Base-by-base conservation (phyloP, 306 rosid genomes). In the Carpinus viminea region DNA sequence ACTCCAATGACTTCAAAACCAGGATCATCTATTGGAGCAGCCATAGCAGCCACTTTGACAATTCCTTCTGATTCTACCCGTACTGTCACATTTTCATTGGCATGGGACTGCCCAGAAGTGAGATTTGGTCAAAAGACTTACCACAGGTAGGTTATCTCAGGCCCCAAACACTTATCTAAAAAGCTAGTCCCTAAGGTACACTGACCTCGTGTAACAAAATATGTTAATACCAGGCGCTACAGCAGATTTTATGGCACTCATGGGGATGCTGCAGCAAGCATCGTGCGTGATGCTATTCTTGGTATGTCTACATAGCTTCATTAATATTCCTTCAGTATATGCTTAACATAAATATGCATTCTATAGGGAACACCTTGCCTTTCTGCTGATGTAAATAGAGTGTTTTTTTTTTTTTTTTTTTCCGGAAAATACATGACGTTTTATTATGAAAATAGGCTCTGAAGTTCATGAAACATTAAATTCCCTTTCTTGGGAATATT, bases 21-120 rank as follows among this genome's bases (percentile, higher is more conserved):
- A 41, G 97, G 97, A 79, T 94, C 97, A 68, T 89, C 98, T 78
- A 91, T 92, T 59, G 98, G 97, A 80, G 98, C 98, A 73, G 98
- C 98, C 74, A 79, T 94, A 74, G 89, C 98, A 72, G 98, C 98
- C 38, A 87, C 98, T 69, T 70, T 92, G 85, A 86, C 86, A 26
- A 66, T 94, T 81, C 97, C 97, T 70, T 55, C 97, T 12, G 77
- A 71, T 78, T 86, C 87, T 52, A 87, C 86, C 47, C 91, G 97
- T 12, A 84, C 76, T 13, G 97, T 91, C 79, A 94, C 97, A 57
- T 94, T 94, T 87, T 92, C 98, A 56, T 78, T 94, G 89, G 90
- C 97, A 78, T 94, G 98, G 98, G 96, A 88, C 83, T 89, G 93
- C 84, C 98, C 98, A 62, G 97, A 91, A 86, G 83, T 86, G 68